phyloP scores from a whole-genome alignment of 805 yeast genomes.

The Monosporozyma aquatica region DNA sequence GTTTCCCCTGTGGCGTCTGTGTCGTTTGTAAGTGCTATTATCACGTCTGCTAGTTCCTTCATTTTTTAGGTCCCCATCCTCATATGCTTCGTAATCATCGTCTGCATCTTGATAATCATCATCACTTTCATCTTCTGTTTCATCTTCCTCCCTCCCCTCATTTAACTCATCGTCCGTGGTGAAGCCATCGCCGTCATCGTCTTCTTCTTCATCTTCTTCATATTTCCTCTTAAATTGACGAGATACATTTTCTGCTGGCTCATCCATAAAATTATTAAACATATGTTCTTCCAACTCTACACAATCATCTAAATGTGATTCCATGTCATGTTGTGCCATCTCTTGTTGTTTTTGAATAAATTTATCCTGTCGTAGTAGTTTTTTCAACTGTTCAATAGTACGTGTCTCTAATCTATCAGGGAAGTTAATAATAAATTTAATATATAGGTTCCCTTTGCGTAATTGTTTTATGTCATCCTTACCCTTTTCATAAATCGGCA shows the following conservation, averaged over 20 bases:
- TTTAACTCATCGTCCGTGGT: not conserved
- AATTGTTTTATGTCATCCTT: not conserved
- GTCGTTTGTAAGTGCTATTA: not conserved
- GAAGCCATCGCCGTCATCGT: not conserved
- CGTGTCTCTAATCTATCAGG: slow-evolving; percentile 32
- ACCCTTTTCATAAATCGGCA: slow-evolving; percentile 37
- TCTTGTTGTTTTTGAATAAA: slow-evolving; percentile 11
- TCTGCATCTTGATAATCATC: not conserved
- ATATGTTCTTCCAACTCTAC: slow-evolving; percentile 21
- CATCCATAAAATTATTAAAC: slow-evolving; percentile 11
- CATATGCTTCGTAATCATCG: not conserved
- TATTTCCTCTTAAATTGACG: slow-evolving; percentile 1
- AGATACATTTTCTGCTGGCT: not conserved
- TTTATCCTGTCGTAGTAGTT: slow-evolving; percentile 14
- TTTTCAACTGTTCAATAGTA: slow-evolving; percentile 13
- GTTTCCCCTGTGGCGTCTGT: not conserved
- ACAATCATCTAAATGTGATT: slow-evolving; percentile 13
- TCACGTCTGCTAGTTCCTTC: no score
- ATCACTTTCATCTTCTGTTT: no score
- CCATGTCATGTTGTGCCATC: slow-evolving; percentile 8
- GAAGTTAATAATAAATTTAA: slow-evolving; percentile 50
- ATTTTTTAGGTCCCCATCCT: no score
- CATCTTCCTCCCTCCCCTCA: not conserved
- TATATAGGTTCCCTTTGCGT: slow-evolving; percentile 45
- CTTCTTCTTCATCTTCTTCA: slow-evolving; percentile 2